Conservation (phyloP, 352 stramenopile genomes). For the Pythium brassicae region DNA sequence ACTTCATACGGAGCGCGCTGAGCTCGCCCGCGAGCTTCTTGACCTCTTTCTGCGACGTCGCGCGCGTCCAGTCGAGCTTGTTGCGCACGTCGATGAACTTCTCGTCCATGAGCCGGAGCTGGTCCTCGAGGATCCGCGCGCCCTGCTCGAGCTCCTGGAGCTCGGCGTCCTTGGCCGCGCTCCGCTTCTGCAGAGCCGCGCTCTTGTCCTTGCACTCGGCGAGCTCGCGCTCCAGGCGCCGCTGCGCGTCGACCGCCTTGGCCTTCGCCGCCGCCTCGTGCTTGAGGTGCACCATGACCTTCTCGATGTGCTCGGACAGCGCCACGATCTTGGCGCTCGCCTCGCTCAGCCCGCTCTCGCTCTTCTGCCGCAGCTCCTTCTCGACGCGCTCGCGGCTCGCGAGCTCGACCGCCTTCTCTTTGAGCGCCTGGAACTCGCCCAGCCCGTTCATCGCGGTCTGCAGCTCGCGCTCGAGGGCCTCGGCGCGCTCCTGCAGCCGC, state of each 20-base stretch:
- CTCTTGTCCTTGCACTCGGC: slow-evolving; percentile 58
- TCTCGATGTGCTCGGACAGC: slow-evolving; percentile 95
- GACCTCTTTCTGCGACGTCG: slow-evolving; percentile 80
- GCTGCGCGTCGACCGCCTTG: slow-evolving; percentile 70
- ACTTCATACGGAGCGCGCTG: slow-evolving; percentile 65
- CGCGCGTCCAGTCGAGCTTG: slow-evolving; percentile 93
- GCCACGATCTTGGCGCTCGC: slow-evolving; percentile 85
- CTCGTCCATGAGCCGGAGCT: slow-evolving; percentile 95
- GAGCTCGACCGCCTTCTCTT: slow-evolving; percentile 76
- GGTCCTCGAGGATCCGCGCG: slow-evolving; percentile 92
- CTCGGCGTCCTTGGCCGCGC: slow-evolving; percentile 75
- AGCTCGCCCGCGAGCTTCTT: slow-evolving; percentile 66
- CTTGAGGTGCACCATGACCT: slow-evolving; percentile 96
- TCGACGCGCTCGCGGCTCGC: slow-evolving; percentile 75
- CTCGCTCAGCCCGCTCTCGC: slow-evolving; percentile 57
- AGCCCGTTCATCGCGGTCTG: slow-evolving; percentile 35
- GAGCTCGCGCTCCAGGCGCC: slow-evolving; percentile 79
- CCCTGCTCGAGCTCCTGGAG: slow-evolving; percentile 91
- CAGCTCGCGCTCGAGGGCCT: slow-evolving; percentile 53
- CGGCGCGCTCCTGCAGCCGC: slow-evolving; percentile 39
- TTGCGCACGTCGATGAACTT: slow-evolving; percentile 96
- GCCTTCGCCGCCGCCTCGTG: slow-evolving; percentile 94
- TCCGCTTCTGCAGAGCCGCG: slow-evolving; percentile 71
- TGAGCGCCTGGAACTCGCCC: slow-evolving; percentile 62
- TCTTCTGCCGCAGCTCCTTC: slow-evolving; percentile 80